Conservation (phyloP, 768 basidiomycete genomes). For the Suillus variegatus region DNA sequence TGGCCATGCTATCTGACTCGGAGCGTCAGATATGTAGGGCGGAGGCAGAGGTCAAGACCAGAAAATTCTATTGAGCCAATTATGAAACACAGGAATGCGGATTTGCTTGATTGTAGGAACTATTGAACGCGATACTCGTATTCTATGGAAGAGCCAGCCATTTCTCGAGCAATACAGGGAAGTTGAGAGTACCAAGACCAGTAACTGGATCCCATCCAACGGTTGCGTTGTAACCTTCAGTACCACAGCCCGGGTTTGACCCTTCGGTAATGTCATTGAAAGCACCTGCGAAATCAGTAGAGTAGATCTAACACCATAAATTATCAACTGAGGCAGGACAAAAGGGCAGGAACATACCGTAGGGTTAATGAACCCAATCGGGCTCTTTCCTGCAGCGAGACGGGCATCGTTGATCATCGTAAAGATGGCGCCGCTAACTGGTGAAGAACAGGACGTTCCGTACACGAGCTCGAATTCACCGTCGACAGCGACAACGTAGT, state of each 20-base stretch:
- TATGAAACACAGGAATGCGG: too few relatives aligned
- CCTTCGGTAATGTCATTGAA: slow-evolving; percentile 27
- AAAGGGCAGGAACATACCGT: slow-evolving; percentile 18
- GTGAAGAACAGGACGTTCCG: slow-evolving; percentile 33
- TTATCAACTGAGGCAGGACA: background rate
- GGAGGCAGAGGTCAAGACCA: too few relatives aligned
- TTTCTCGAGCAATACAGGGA: slow-evolving; percentile 28
- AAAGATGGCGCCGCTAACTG: slow-evolving; percentile 30
- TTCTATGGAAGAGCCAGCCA: slow-evolving; percentile 30
- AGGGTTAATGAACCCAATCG: slow-evolving; percentile 36
- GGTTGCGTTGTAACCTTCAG: slow-evolving; percentile 40
- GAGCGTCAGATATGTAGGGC: too few relatives aligned
- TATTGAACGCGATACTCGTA: background rate
- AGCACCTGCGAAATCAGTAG: slow-evolving; percentile 12
- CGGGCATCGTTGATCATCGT: slow-evolving; percentile 35
- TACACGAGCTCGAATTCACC: slow-evolving; percentile 20
- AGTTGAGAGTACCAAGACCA: slow-evolving; percentile 18
- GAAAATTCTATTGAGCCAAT: too few relatives aligned
- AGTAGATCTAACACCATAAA: slow-evolving; percentile 22
- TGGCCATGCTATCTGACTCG: too few relatives aligned
- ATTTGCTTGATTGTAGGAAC: too few relatives aligned
- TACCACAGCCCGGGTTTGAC: slow-evolving; percentile 53
- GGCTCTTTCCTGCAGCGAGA: slow-evolving; percentile 26
- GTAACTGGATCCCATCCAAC: slow-evolving; percentile 32
- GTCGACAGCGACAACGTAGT: slow-evolving; percentile 18